A percentile compares a stretch with the other conserved stretches of the same genome.
Conservation (phyloP, 108 stramenopile genomes). For the Epipyxis sp. region DNA sequence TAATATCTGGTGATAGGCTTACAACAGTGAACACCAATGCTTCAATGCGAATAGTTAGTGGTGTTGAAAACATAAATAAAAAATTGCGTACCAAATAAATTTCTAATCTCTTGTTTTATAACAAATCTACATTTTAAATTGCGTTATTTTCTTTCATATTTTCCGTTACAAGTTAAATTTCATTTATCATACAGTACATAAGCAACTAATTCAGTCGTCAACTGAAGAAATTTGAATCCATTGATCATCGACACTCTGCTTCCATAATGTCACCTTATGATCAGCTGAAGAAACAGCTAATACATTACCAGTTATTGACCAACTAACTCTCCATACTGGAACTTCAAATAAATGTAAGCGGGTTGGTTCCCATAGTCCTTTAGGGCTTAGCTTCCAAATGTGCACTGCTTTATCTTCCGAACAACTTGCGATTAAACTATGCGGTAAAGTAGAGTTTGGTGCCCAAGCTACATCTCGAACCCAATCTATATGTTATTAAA, state of each 20-base stretch:
- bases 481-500: constrained; percentile 60
- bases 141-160: too few relatives aligned
- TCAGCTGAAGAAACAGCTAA: constrained; percentile 94
- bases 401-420: constrained; percentile 71
- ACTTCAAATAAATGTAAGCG: constrained; percentile 74
- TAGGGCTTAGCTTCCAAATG: constrained; percentile 78
- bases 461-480: constrained; percentile 98
- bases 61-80: too few relatives aligned
- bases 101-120: too few relatives aligned
- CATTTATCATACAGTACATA: too few relatives aligned
- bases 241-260: constrained; percentile 60
- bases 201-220: too few relatives aligned
- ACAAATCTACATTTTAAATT: too few relatives aligned
- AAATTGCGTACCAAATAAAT: too few relatives aligned
- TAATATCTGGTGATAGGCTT: too few relatives aligned
- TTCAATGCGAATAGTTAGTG: too few relatives aligned
- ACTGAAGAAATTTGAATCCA: constrained; percentile 56
- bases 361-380: constrained; percentile 66
- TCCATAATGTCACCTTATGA: constrained; percentile 88
- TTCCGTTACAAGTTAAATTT: too few relatives aligned
- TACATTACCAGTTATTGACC: constrained; percentile 93
- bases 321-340: constrained; percentile 96
- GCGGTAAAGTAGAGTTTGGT: constrained; percentile 75
- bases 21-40: too few relatives aligned
- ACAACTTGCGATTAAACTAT: constrained; percentile 80